Evolutionary conservation across 805 yeast genomes (phyloP).

Genomic region (Cyberlindnera meyerae): DNA sequence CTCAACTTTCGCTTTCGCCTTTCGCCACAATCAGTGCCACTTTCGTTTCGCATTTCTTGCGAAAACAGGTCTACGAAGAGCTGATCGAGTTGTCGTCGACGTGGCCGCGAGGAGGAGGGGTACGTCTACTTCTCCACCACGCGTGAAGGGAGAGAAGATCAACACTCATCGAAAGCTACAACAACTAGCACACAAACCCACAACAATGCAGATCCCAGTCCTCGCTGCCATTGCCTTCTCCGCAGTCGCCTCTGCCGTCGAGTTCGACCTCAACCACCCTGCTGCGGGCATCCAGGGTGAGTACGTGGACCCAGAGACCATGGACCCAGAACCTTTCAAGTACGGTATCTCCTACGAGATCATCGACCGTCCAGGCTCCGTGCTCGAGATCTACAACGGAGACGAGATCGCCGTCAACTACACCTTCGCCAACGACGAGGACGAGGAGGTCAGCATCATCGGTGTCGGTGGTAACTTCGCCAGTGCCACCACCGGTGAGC

Average conservation of each 20-base stretch:
- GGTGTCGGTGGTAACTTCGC: slow-evolving; percentile 68
- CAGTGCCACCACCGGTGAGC: slow-evolving; percentile 47
- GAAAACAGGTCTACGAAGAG: too few relatives aligned
- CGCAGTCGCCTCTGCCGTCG: slow-evolving; percentile 10
- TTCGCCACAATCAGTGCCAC: too few relatives aligned
- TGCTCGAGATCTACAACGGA: slow-evolving; percentile 43
- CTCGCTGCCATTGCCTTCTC: slow-evolving; percentile 3
- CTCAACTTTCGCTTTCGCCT: too few relatives aligned
- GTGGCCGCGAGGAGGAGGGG: too few relatives aligned
- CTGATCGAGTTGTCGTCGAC: too few relatives aligned
- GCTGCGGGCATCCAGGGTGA: slow-evolving; percentile 13
- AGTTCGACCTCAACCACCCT: slow-evolving; percentile 17
- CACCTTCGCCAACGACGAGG: slow-evolving; percentile 50
- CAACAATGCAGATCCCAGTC: slow-evolving; percentile 18
- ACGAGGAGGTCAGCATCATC: slow-evolving; percentile 44
- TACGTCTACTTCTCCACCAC: too few relatives aligned
- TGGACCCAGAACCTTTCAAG: slow-evolving; percentile 35
- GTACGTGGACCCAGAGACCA: slow-evolving; percentile 16
- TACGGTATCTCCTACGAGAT: slow-evolving; percentile 46
- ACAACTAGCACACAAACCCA: too few relatives aligned
- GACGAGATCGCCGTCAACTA: slow-evolving; percentile 50
- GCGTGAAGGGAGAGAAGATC: too few relatives aligned
- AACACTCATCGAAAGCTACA: too few relatives aligned
- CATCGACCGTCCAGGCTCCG: slow-evolving; percentile 38
- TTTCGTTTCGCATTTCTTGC: too few relatives aligned